Conservation (phyloP, 116 monocot species). For the Iris pallida region DNA sequence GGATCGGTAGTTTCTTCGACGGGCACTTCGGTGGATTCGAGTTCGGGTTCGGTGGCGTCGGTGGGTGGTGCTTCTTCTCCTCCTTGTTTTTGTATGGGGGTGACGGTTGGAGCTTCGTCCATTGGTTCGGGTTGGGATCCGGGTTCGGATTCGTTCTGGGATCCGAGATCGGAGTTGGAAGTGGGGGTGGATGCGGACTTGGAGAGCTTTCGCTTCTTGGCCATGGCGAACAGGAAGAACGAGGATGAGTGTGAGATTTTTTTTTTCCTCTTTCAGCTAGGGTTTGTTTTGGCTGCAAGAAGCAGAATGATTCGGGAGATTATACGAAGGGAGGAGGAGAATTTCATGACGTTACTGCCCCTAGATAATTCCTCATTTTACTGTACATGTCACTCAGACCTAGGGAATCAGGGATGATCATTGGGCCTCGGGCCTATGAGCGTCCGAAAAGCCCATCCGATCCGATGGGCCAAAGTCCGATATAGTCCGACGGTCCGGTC, state of each 20-base stretch:
- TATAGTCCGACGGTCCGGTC: too few species aligned
- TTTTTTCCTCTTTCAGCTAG: not conserved
- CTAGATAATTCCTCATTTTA: too few species aligned
- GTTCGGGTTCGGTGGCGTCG: not conserved
- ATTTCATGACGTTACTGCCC: too few species aligned
- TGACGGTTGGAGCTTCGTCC: conserved; percentile 3
- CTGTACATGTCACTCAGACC: too few species aligned
- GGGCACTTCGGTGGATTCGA: not conserved
- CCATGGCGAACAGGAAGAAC: conserved; percentile 25
- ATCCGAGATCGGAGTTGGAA: not conserved
- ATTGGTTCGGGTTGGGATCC: conserved; percentile 3
- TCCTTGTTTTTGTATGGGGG: not conserved
- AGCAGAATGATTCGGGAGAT: not conserved
- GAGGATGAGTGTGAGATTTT: not conserved
- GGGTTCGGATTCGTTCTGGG: conserved; percentile 1
- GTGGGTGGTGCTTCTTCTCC: not conserved
- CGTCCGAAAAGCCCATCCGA: too few species aligned
- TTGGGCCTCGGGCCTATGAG: too few species aligned
- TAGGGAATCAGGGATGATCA: too few species aligned
- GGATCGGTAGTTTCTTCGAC: not conserved
- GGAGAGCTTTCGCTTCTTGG: conserved; percentile 56
- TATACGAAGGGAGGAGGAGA: not conserved
- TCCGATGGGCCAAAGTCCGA: too few species aligned
- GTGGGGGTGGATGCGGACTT: conserved; percentile 1
- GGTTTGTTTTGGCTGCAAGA: not conserved